Evolutionary conservation across 495 filamentous ascomycete species (phyloP).

Genomic region (Daldinia bambusicola): DNA sequence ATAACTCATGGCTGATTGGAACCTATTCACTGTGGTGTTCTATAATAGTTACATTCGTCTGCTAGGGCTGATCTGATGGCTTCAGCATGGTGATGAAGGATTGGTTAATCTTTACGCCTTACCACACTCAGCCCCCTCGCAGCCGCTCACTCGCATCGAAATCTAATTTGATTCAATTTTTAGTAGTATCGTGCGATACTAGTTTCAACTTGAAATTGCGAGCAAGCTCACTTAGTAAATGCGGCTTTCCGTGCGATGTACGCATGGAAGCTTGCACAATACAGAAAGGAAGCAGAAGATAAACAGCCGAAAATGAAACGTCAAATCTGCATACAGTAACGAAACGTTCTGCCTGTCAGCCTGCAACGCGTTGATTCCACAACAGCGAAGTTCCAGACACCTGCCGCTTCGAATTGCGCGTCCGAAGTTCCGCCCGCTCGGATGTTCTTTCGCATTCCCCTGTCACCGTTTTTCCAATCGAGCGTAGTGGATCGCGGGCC

Average conservation of each 20-base stretch:
- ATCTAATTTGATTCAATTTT: constrained; percentile 12
- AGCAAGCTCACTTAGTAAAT: not conserved
- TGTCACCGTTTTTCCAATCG: constrained; percentile 5
- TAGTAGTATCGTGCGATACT: constrained; percentile 26
- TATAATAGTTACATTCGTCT: constrained; percentile 1
- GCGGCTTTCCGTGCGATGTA: constrained; percentile 20
- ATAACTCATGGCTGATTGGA: not conserved
- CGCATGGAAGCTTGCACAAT: not conserved
- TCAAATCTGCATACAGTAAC: constrained; percentile 19
- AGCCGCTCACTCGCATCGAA: constrained; percentile 27
- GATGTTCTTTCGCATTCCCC: not conserved
- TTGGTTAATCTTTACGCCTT: constrained; percentile 26
- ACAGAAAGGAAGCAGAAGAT: not conserved
- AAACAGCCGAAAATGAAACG: constrained; percentile 28
- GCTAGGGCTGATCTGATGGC: constrained; percentile 32
- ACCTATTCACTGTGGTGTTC: constrained; percentile 4
- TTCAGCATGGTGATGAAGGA: constrained; percentile 21
- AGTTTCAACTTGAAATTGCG: constrained; percentile 24
- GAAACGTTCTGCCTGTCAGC: constrained; percentile 7
- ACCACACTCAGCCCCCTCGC: constrained; percentile 28
- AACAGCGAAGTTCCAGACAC: constrained; percentile 15
- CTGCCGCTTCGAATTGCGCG: constrained; percentile 44
- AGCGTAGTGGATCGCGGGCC: constrained; percentile 32
- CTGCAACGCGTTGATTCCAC: not conserved
- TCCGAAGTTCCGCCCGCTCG: constrained; percentile 33